Percentiles rank a stretch among this genome's conserved stretches.
phyloP scores from a whole-genome alignment of 164 flowering plant species.

The Tetracentron sinense region DNA sequence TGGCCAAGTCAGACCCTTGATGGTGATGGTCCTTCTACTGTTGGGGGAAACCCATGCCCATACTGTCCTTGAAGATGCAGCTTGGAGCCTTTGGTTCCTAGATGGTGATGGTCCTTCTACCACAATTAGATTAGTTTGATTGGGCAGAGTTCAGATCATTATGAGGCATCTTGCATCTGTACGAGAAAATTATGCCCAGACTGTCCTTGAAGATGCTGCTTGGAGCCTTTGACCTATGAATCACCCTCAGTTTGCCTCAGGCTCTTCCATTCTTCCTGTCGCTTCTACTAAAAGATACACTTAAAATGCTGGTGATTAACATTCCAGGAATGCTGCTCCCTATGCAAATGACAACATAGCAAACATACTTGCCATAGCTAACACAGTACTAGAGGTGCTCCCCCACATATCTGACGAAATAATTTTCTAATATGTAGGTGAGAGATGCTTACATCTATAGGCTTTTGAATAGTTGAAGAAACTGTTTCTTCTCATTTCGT shows the following conservation, averaged over 20 bases:
- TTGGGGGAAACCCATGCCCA: slow-evolving; percentile 79
- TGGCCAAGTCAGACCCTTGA: slow-evolving; percentile 67
- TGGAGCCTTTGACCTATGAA: slow-evolving; percentile 85
- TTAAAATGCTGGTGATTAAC: slow-evolving; percentile 43
- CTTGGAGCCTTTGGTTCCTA: slow-evolving; percentile 93
- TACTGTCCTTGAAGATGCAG: slow-evolving; percentile 71
- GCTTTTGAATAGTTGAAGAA: slow-evolving; percentile 2
- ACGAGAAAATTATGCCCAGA: slow-evolving; percentile 90
- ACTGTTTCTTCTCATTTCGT: neutral
- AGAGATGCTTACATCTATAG: neutral
- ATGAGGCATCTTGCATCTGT: slow-evolving; percentile 98
- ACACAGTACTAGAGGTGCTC: slow-evolving; percentile 90
- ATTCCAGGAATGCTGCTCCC: slow-evolving; percentile 42
- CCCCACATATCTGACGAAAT: slow-evolving; percentile 90
- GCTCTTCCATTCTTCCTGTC: slow-evolving; percentile 39
- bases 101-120: too few relatives aligned
- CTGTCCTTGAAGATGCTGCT: slow-evolving; percentile 73
- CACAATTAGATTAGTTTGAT: slow-evolving; percentile 68
- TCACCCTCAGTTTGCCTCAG: slow-evolving; percentile 58
- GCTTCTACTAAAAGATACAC: slow-evolving; percentile 34
- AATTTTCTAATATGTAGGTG: slow-evolving; percentile 34
- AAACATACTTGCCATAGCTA: slow-evolving; percentile 81
- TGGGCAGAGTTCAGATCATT: slow-evolving; percentile 91
- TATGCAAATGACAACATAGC: slow-evolving; percentile 50
- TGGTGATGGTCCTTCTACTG: slow-evolving; percentile 88